Percentiles rank a stretch among this genome's conserved stretches.
Evolutionary conservation across 108 stramenopile species (phyloP).

Genomic region (Epipyxis sp.): DNA sequence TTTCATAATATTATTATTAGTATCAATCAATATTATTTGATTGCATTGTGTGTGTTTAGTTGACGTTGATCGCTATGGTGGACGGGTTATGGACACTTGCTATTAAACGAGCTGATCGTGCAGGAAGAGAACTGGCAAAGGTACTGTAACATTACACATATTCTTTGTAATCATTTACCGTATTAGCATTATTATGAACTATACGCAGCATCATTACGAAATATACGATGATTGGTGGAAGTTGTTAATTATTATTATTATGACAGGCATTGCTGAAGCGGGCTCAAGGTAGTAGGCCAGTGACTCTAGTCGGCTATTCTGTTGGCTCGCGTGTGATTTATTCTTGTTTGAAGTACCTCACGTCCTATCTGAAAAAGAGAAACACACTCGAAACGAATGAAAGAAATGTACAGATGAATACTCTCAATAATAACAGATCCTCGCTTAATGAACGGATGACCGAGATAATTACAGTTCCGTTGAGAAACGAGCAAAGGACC

Average conservation of each 20-base stretch:
- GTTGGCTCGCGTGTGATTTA: slow-evolving; percentile 92
- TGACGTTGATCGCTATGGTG: background rate
- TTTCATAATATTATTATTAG: too few species aligned
- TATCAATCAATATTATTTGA: too few species aligned
- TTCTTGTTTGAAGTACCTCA: slow-evolving; percentile 79
- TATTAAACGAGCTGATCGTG: slow-evolving; percentile 5
- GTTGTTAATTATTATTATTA: background rate
- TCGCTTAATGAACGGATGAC: background rate
- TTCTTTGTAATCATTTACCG: background rate
- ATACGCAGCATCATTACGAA: too few species aligned
- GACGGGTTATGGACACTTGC: slow-evolving; percentile 12
- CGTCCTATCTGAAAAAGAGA: slow-evolving; percentile 36
- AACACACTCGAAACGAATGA: background rate
- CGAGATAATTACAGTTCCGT: background rate
- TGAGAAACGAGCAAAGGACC: background rate
- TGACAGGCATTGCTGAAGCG: slow-evolving; percentile 70
- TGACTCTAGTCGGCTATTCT: slow-evolving; percentile 83
- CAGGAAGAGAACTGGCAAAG: background rate
- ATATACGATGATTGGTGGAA: background rate
- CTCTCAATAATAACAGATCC: background rate
- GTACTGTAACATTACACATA: background rate
- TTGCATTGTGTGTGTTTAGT: background rate
- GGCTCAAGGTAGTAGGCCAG: slow-evolving; percentile 72
- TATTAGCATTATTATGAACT: too few species aligned
- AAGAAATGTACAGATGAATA: background rate